phyloP scores from a whole-genome alignment of 805 yeast species.

The Priceomyces carsonii region DNA sequence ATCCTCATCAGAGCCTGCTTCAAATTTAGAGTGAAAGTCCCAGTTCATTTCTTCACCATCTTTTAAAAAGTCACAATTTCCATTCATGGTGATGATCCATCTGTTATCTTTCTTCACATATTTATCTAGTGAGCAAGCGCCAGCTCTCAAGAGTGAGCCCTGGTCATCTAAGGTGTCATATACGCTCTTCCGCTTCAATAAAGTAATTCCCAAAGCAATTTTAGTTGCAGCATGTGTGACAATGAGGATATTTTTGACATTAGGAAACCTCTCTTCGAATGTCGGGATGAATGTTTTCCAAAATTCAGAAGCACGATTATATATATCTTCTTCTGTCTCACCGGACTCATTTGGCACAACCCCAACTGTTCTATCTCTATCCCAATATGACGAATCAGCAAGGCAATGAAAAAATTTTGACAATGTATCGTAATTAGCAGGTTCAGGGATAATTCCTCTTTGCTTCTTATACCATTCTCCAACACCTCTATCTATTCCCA shows the following conservation, averaged over 20 bases:
- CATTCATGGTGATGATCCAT: constrained; percentile 72
- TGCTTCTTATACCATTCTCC: constrained; percentile 91
- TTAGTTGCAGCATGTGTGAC: constrained; percentile 94
- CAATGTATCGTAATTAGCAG: constrained; percentile 55
- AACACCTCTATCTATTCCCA: constrained; percentile 76
- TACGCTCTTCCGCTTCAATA: constrained; percentile 53
- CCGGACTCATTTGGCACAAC: constrained; percentile 66
- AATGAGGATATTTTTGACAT: constrained; percentile 62
- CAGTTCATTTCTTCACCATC: constrained; percentile 93
- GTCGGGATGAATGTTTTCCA: constrained; percentile 57
- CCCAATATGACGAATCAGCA: constrained; percentile 33
- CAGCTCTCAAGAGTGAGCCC: constrained; percentile 55
- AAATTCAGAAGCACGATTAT: constrained; percentile 57
- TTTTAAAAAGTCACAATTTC: constrained; percentile 67
- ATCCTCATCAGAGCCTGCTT: constrained; percentile 91
- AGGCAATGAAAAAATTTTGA: constrained; percentile 53
- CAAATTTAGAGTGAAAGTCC: constrained; percentile 74
- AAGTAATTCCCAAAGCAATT: constrained; percentile 80
- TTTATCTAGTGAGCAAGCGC: constrained; percentile 81
- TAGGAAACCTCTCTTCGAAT: constrained; percentile 58
- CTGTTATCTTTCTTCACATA: constrained; percentile 32
- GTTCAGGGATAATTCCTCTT: constrained; percentile 66
- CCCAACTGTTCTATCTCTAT: constrained; percentile 53
- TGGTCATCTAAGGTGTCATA: constrained; percentile 52
- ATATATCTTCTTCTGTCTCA: constrained; percentile 73